Evolutionary conservation across 169 alveolate species (phyloP).

Genomic region (Plasmodium gallinaceum): DNA sequence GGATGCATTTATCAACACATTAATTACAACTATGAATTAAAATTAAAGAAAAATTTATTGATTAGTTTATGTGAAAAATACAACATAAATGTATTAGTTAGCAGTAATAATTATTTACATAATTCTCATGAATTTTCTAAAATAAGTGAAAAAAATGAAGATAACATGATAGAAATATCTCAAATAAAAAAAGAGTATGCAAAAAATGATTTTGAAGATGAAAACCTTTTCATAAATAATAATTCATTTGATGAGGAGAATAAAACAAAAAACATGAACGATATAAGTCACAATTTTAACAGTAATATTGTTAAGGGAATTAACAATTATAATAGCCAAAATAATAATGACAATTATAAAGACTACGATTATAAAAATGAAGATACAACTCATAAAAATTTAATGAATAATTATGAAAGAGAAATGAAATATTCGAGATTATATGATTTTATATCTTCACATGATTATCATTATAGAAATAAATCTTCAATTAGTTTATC

Average conservation of each 20-base stretch:
- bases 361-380: not conserved
- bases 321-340: not conserved
- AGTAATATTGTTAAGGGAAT: not conserved
- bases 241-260: not conserved
- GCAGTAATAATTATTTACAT: constrained; percentile 49
- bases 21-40: constrained; percentile 50
- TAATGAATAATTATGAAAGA: not conserved
- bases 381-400: not conserved
- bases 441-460: constrained; percentile 49
- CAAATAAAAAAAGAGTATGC: constrained; percentile 51
- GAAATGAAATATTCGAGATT: constrained; percentile 18
- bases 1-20: constrained; percentile 73
- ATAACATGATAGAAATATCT: constrained; percentile 33
- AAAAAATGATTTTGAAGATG: constrained; percentile 11
- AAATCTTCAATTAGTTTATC: constrained; percentile 67
- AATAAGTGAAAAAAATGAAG: not conserved
- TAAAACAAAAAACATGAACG: not conserved
- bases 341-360: not conserved
- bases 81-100: constrained; percentile 33
- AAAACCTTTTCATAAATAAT: not conserved
- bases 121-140: constrained; percentile 34
- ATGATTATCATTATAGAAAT: constrained; percentile 72
- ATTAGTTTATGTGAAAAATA: constrained; percentile 55
- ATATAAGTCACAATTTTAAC: not conserved
- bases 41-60: constrained; percentile 44